A percentile compares a stretch with the other conserved stretches of the same genome.
Conservation (phyloP, 2,329 filamentous ascomycete genomes). For the Plectosphaerella cucumerina region DNA sequence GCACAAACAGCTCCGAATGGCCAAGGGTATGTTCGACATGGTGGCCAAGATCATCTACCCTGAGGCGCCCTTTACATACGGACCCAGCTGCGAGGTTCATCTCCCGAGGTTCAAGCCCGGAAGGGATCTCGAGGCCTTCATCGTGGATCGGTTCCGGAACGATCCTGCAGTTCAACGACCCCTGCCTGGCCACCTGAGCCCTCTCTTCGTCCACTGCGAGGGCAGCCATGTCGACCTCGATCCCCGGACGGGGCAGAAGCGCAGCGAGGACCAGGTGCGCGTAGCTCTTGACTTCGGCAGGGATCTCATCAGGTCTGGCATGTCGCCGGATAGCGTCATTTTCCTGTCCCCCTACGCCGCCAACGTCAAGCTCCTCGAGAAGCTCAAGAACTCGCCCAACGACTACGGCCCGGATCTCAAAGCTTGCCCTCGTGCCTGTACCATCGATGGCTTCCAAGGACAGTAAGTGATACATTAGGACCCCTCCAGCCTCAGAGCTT, state of each 20-base stretch:
- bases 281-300: no score
- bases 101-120: neutral
- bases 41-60: constrained; percentile 10
- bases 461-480: no score
- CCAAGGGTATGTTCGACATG: constrained; percentile 12
- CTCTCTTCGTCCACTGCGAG: constrained; percentile 16
- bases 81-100: neutral
- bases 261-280: no score
- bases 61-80: constrained; percentile 9
- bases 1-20: constrained; percentile 15
- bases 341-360: constrained; percentile 7
- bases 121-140: neutral
- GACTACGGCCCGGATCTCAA: constrained; percentile 1
- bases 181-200: constrained; percentile 1
- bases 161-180: neutral
- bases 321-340: constrained; percentile 4
- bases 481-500: no score
- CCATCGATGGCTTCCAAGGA: constrained; percentile 13
- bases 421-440: constrained; percentile 7
- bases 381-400: constrained; percentile 2
- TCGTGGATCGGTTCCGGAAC: neutral
- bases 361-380: constrained; percentile 10
- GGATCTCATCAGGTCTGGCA: neutral
- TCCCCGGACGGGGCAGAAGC: no score
- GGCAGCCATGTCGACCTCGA: constrained; percentile 1